phyloP scores from a whole-genome alignment of 1,284 basidiomycete species.

The Cryptococcus maquisensis region DNA sequence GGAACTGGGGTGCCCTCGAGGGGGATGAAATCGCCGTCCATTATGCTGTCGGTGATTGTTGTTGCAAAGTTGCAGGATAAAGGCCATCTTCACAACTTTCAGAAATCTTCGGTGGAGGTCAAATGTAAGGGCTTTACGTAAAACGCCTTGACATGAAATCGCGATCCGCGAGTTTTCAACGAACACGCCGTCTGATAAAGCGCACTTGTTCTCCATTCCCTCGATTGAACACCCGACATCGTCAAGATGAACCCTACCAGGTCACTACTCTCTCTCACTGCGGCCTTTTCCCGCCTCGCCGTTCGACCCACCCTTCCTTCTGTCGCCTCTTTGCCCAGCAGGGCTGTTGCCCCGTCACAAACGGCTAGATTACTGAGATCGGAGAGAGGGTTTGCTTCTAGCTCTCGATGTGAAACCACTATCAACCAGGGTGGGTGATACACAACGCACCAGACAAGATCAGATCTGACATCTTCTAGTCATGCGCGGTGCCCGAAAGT shows the following conservation, averaged over 20 bases:
- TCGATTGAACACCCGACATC: neutral
- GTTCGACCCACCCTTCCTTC: conserved; percentile 11
- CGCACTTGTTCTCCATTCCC: neutral
- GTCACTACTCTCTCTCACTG: conserved; percentile 22
- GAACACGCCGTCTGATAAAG: neutral
- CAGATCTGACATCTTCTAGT: conserved; percentile 16
- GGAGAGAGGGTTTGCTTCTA: conserved; percentile 58
- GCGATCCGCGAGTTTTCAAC: neutral
- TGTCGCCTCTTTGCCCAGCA: neutral
- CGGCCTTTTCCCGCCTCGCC: conserved; percentile 27
- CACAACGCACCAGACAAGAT: neutral
- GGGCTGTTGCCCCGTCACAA: conserved; percentile 44
- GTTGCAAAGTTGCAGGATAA: too few species aligned
- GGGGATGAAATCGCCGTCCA: conserved; percentile 39
- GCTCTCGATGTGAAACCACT: conserved; percentile 59
- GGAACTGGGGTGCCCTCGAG: conserved; percentile 18
- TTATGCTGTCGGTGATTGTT: neutral
- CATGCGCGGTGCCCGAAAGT: conserved; percentile 51
- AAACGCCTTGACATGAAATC: neutral
- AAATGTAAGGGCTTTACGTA: neutral
- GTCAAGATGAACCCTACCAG: conserved; percentile 13
- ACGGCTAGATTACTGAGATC: conserved; percentile 18
- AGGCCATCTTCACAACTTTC: too few species aligned
- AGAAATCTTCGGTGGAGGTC: conserved; percentile 5
- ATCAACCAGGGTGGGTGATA: conserved; percentile 62